phyloP scores from a whole-genome alignment of 805 yeast genomes.

The Teunomyces lycoperdinae region DNA sequence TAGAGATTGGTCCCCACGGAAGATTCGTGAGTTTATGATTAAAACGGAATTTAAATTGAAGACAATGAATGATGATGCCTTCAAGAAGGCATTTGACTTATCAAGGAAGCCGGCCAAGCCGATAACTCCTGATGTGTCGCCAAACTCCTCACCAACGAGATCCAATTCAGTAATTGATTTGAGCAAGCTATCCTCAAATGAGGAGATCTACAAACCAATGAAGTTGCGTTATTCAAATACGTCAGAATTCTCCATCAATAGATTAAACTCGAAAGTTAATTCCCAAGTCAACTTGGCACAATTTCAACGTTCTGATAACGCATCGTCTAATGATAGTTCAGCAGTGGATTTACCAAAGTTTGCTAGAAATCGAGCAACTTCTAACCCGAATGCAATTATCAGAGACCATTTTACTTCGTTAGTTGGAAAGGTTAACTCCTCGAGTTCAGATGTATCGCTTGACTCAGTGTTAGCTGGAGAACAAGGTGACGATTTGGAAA shows the following conservation, averaged over 20 bases:
- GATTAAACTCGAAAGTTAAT: conserved; percentile 38
- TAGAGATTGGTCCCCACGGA: conserved; percentile 37
- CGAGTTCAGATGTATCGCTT: conserved; percentile 7
- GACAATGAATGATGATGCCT: conserved; percentile 36
- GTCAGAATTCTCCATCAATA: conserved; percentile 37
- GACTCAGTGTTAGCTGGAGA: conserved; percentile 11
- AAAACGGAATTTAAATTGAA: conserved; percentile 35
- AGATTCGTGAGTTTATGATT: conserved; percentile 21
- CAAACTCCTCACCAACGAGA: conserved; percentile 40
- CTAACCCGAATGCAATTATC: conserved; percentile 17
- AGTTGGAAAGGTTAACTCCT: conserved; percentile 7
- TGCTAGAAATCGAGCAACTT: conserved; percentile 20
- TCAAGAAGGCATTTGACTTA: conserved; percentile 30
- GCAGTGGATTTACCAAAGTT: conserved; percentile 22
- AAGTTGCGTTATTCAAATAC: conserved; percentile 37
- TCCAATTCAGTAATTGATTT: conserved; percentile 41
- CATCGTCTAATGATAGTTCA: conserved; percentile 21
- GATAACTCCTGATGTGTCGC: conserved; percentile 41
- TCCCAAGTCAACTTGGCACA: conserved; percentile 35
- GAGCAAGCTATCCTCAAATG: conserved; percentile 30
- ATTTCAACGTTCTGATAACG: conserved; percentile 7
- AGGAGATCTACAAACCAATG: conserved; percentile 38
- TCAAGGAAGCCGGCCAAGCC: conserved; percentile 33
- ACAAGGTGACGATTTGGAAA: conserved; percentile 15
- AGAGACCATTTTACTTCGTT: conserved; percentile 22